Evolutionary conservation across 2,329 filamentous ascomycete species (phyloP).

Genomic region (Aspergillus piperis): DNA sequence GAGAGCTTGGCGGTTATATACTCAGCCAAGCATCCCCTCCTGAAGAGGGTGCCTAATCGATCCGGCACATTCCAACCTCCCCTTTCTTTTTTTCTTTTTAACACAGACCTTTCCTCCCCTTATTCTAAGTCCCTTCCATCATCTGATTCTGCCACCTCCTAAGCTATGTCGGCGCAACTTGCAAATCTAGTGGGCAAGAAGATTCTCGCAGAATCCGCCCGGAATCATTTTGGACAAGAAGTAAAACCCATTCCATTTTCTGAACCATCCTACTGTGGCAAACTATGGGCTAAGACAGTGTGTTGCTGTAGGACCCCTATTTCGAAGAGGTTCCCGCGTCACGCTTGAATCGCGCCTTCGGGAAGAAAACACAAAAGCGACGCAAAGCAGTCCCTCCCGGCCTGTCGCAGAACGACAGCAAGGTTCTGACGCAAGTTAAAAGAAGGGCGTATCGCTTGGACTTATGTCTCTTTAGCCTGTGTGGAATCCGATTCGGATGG

Average conservation of each 20-base stretch:
- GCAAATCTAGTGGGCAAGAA: conserved; percentile 35
- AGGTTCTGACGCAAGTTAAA: conserved; percentile 83
- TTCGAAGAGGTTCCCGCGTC: conserved; percentile 80
- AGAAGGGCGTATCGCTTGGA: conserved; percentile 83
- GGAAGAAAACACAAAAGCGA: conserved; percentile 74
- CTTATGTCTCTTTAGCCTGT: conserved; percentile 77
- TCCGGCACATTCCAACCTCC: neutral
- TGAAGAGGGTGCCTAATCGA: neutral
- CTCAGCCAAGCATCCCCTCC: neutral
- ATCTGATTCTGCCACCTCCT: neutral
- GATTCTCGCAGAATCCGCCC: conserved; percentile 40
- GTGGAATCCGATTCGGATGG: conserved; percentile 86
- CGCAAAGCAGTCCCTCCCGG: conserved; percentile 83
- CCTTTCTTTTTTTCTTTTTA: conserved; percentile 6
- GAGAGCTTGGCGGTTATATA: conserved; percentile 2
- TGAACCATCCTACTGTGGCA: neutral
- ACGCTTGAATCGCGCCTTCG: conserved; percentile 64
- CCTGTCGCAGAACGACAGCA: conserved; percentile 77
- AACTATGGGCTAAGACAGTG: conserved; percentile 4
- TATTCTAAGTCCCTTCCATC: neutral
- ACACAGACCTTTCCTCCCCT: neutral
- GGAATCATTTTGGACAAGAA: conserved; percentile 46
- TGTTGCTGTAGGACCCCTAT: conserved; percentile 72
- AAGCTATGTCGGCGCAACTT: conserved; percentile 31
- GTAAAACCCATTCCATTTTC: conserved; percentile 26